These are phyloP conservation scores for Grigorovia yakushimaensis DNA, from an alignment of 805 yeast genomes.

Conservation along the genomic window DNA sequence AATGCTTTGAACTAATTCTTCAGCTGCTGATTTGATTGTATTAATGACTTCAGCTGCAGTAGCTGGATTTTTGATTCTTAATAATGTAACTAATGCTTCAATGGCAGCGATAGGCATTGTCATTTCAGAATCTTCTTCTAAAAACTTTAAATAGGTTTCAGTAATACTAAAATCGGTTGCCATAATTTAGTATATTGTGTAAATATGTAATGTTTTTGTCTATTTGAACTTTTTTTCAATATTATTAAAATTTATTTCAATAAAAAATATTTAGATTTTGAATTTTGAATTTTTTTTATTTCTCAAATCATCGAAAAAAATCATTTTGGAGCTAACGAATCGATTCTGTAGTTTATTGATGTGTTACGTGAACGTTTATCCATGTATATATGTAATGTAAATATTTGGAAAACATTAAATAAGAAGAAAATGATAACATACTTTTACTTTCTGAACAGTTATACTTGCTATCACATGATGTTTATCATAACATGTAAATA, in stretches of 20 bases:
- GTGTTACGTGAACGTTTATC: no score
- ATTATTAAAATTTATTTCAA: no score
- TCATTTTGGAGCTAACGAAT: no score
- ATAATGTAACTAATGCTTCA: constrained; percentile 79
- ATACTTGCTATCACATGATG: not conserved
- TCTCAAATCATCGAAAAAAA: not conserved
- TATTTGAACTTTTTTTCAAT: no score
- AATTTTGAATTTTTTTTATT: no score
- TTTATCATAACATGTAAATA: no score
- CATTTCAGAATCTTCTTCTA: constrained; percentile 88
- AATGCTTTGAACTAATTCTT: constrained; percentile 63
- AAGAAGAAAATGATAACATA: no score
- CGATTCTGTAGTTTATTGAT: no score
- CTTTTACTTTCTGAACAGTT: no score
- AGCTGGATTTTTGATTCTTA: constrained; percentile 74
- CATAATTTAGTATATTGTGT: not conserved
- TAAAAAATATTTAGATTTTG: no score
- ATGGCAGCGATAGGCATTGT: constrained; percentile 99
- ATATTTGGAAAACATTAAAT: no score
- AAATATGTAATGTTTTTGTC: not conserved
- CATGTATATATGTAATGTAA: no score
- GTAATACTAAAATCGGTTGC: constrained; percentile 59
- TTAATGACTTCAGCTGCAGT: constrained; percentile 90
- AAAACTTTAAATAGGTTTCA: constrained; percentile 64
- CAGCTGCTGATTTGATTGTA: constrained; percentile 66